Percentiles rank a stretch among this genome's conserved stretches.
These are phyloP conservation scores for Ogataea methanolica DNA, from an alignment of 805 yeast genomes.

Conservation along the genomic window DNA sequence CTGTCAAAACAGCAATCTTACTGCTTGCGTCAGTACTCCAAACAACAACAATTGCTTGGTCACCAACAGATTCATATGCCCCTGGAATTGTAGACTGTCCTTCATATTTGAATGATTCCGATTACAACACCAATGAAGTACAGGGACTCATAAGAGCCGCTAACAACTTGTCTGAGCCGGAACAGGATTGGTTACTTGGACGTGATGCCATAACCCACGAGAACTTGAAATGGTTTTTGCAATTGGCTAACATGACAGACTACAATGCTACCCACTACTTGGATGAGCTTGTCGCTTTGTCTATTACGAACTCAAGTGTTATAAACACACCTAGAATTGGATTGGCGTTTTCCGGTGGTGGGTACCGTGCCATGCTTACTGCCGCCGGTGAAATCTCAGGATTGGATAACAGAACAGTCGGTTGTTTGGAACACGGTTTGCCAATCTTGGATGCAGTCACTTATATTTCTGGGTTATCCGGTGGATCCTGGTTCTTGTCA, in stretches of 20 bases:
- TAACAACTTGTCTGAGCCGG: conserved; percentile 38
- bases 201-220: conserved; percentile 43
- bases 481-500: conserved; percentile 81
- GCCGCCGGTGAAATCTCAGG: conserved; percentile 86
- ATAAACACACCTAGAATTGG: conserved; percentile 40
- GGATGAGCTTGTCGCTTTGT: conserved; percentile 21
- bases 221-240: conserved; percentile 41
- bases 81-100: conserved; percentile 61
- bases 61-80: conserved; percentile 55
- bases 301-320: conserved; percentile 32
- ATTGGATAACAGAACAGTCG: conserved; percentile 64
- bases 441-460: conserved; percentile 74
- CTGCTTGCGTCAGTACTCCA: not conserved
- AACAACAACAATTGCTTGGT: conserved; percentile 32
- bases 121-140: conserved; percentile 8
- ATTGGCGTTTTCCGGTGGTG: conserved; percentile 77
- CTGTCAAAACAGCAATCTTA: not conserved
- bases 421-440: conserved; percentile 47
- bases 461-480: conserved; percentile 74
- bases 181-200: conserved; percentile 46
- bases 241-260: conserved; percentile 41
- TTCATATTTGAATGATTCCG: conserved; percentile 18
- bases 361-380: conserved; percentile 80
- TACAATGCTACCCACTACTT: conserved; percentile 42
- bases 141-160: conserved; percentile 42